These are phyloP conservation scores for Diaporthe vaccinii DNA, from an alignment of 2,329 filamentous ascomycete genomes.

Conservation along the genomic window DNA sequence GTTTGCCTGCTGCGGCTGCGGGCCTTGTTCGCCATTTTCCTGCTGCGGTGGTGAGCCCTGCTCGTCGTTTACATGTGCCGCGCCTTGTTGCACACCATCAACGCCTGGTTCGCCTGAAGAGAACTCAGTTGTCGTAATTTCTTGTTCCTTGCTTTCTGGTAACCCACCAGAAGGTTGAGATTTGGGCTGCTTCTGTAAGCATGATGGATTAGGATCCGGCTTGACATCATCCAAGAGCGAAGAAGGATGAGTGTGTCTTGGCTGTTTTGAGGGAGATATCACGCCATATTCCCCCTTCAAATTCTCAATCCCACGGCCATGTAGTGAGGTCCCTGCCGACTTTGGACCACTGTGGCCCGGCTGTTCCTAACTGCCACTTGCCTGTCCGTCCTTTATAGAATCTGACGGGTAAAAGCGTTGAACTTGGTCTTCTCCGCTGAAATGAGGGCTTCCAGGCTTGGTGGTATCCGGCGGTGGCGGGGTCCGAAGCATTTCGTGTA, in stretches of 20 bases:
- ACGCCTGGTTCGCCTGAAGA: not conserved
- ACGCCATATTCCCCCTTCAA: not conserved
- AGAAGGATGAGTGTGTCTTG: not conserved
- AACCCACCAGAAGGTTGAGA: not conserved
- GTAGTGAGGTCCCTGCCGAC: not conserved
- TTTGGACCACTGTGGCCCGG: not conserved
- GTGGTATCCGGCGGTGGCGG: not conserved
- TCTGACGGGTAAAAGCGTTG: not conserved
- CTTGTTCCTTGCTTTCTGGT: not conserved
- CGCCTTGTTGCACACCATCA: not conserved
- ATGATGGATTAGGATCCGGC: not conserved
- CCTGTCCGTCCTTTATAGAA: not conserved
- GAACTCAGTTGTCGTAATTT: not conserved
- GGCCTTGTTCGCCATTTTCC: too few species aligned
- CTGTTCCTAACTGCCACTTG: not conserved
- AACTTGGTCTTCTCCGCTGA: not conserved
- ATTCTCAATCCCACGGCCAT: not conserved
- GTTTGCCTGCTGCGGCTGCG: not conserved
- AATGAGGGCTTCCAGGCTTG: not conserved
- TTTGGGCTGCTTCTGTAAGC: not conserved
- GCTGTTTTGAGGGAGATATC: not conserved
- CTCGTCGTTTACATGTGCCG: not conserved
- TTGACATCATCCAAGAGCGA: not conserved
- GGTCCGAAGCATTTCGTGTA: not conserved
- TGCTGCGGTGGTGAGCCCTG: not conserved